Percentiles rank a stretch among this genome's conserved stretches.
phyloP scores from a whole-genome alignment of 768 basidiomycete species.

The Suillus brevipes region DNA sequence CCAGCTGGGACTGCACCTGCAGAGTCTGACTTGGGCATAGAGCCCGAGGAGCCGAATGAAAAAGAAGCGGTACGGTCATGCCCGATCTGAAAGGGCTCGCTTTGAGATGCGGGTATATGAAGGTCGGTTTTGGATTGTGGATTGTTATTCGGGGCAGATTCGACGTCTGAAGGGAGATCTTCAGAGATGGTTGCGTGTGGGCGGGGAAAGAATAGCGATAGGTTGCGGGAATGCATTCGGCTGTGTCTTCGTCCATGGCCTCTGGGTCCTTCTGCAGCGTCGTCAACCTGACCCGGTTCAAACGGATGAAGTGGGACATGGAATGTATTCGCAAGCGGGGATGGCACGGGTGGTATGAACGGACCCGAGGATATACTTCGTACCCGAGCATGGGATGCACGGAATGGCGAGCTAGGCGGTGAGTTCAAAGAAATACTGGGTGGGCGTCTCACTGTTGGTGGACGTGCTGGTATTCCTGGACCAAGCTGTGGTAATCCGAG shows the following conservation, averaged over 20 bases:
- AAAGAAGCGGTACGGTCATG: conserved; percentile 54
- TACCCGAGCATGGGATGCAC: conserved; percentile 31
- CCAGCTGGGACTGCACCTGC: conserved; percentile 15
- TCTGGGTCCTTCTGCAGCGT: conserved; percentile 9
- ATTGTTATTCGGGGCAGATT: conserved; percentile 38
- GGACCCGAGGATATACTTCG: conserved; percentile 37
- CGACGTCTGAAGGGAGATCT: conserved; percentile 52
- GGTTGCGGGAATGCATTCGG: conserved; percentile 85
- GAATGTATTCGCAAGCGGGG: conserved; percentile 14
- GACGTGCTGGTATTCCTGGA: conserved; percentile 24
- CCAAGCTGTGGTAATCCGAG: conserved; percentile 24
- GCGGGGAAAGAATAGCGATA: conserved; percentile 89
- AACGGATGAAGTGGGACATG: conserved; percentile 26
- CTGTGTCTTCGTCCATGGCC: conserved; percentile 50
- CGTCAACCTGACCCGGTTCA: conserved; percentile 19
- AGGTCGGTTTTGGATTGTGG: conserved; percentile 23
- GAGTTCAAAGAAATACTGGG: conserved; percentile 24
- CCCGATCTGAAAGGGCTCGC: conserved; percentile 33
- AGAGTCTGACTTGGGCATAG: conserved; percentile 36
- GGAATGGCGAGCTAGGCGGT: conserved; percentile 35
- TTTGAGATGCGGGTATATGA: conserved; percentile 44
- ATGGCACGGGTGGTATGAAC: conserved; percentile 5
- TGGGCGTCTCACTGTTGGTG: conserved; percentile 23
- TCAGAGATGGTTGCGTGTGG: conserved; percentile 65
- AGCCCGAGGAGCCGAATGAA: conserved; percentile 44